A percentile compares a stretch with the other conserved stretches of the same genome.
These are phyloP conservation scores for Otatea glauca DNA, from an alignment of 176 grass and related monocot genomes.

Conservation along the genomic window DNA sequence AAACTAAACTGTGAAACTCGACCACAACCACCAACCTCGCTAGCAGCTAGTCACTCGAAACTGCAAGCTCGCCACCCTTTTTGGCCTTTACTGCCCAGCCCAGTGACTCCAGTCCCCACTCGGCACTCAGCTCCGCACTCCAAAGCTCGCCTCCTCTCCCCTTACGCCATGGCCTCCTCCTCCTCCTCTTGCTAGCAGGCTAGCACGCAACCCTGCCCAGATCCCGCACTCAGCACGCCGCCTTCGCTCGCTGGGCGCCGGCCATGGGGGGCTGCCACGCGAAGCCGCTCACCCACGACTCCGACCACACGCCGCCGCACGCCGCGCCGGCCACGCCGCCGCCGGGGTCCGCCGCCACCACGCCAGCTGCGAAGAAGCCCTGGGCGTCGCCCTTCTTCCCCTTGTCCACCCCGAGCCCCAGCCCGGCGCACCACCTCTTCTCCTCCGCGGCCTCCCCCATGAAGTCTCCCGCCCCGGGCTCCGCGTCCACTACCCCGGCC, in stretches of 20 bases:
- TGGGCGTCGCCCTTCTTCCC: constrained; percentile 53
- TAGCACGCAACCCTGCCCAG: constrained; percentile 28
- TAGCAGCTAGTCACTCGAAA: not conserved
- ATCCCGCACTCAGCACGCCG: constrained; percentile 51
- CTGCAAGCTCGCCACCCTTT: constrained; percentile 6
- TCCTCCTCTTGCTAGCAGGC: constrained; percentile 28
- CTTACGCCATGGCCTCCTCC: constrained; percentile 43
- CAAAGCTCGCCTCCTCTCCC: not conserved
- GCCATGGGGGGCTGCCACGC: constrained; percentile 64
- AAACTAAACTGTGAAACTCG: too few species aligned
- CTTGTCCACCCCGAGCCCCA: constrained; percentile 50
- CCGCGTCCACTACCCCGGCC: constrained; percentile 34
- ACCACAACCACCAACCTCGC: too few species aligned
- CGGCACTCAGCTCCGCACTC: not conserved
- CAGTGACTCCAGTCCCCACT: constrained; percentile 17
- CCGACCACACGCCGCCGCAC: constrained; percentile 48
- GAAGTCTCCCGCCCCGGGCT: constrained; percentile 46
- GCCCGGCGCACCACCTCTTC: constrained; percentile 69
- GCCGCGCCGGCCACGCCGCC: constrained; percentile 37
- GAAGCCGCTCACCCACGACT: constrained; percentile 60
- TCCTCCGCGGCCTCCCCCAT: constrained; percentile 46
- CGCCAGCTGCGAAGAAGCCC: constrained; percentile 28
- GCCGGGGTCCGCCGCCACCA: not conserved
- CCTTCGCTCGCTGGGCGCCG: constrained; percentile 8
- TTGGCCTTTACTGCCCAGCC: constrained; percentile 20